Conservation (phyloP, 208 protist species). For the Phytomonas francai region DNA sequence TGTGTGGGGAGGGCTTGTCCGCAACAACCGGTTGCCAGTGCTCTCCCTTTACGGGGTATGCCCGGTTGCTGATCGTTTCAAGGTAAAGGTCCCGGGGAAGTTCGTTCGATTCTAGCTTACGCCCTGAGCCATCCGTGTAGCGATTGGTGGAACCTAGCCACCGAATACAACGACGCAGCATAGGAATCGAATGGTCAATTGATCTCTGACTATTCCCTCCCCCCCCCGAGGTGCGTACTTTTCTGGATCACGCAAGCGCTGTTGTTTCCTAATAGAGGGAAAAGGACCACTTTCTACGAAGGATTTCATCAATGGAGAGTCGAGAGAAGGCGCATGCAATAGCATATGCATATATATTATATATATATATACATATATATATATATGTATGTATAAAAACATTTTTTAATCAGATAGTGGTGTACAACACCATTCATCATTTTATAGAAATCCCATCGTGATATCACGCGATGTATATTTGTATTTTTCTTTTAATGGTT, state of each 20-base stretch:
- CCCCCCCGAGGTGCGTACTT: background rate
- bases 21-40: conserved; percentile 78
- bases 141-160: conserved; percentile 71
- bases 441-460: background rate
- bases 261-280: background rate
- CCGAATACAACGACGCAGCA: conserved; percentile 39
- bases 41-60: conserved; percentile 69
- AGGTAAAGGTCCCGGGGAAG: conserved; percentile 62
- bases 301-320: background rate
- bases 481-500: background rate
- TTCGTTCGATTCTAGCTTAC: conserved; percentile 41
- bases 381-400: background rate
- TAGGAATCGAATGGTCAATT: conserved; percentile 1
- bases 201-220: background rate
- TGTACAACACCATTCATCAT: background rate
- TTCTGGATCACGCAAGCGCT: background rate
- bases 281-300: background rate
- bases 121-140: conserved; percentile 81
- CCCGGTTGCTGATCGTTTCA: conserved; percentile 82
- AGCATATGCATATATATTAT: background rate
- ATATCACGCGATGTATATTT: background rate
- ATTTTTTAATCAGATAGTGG: background rate
- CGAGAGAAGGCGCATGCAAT: background rate
- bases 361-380: background rate
- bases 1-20: conserved; percentile 57